Conservation (phyloP, 2,329 filamentous ascomycete species). For the Hypocreales sp. region DNA sequence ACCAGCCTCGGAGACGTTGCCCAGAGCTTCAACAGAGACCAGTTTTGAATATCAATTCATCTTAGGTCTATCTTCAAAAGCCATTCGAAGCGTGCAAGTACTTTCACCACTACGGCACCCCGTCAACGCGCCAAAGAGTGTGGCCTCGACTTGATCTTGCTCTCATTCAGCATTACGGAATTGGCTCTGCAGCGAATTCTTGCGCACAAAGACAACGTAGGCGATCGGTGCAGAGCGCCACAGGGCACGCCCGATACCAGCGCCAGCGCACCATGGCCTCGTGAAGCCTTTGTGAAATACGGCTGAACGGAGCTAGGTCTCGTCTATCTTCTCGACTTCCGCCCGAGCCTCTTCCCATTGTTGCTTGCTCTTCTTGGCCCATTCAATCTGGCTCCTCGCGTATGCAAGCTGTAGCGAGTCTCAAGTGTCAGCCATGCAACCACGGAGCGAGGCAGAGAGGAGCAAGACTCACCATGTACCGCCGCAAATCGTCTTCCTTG, state of each 20-base stretch:
- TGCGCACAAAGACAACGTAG: neutral
- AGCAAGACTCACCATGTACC: conserved; percentile 70
- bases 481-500: conserved; percentile 85
- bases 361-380: conserved; percentile 79
- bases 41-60: too few species aligned
- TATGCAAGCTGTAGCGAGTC: conserved; percentile 78
- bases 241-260: neutral
- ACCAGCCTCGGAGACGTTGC: too few species aligned
- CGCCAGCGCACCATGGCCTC: neutral
- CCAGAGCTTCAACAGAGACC: too few species aligned
- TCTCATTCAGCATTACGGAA: neutral
- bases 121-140: too few species aligned
- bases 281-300: neutral
- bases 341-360: conserved; percentile 83
- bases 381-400: conserved; percentile 83
- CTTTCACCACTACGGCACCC: too few species aligned
- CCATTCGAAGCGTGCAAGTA: too few species aligned
- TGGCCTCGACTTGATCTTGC: too few species aligned
- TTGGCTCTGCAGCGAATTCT: neutral
- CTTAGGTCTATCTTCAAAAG: too few species aligned
- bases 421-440: too few species aligned
- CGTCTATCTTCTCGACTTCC: conserved; percentile 79
- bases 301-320: conserved; percentile 28
- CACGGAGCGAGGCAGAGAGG: too few species aligned
- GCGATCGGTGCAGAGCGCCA: too few species aligned